Conservation (phyloP, 2,329 filamentous ascomycete species). For the Ciborinia camelliae region DNA sequence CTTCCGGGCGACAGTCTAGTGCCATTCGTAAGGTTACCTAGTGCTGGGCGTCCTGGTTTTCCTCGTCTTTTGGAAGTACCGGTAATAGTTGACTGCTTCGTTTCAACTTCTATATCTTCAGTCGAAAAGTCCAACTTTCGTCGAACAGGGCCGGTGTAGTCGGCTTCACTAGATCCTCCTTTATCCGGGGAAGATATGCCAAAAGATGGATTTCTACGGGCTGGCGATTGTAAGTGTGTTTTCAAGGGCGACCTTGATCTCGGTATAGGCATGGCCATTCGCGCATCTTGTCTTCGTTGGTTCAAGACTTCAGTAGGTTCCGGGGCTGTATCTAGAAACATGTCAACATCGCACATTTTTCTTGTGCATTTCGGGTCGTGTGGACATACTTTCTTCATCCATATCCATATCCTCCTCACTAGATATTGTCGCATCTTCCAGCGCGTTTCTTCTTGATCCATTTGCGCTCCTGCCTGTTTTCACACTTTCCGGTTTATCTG, state of each 20-base stretch:
- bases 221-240: conserved; percentile 37
- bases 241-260: conserved; percentile 39
- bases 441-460: conserved; percentile 29
- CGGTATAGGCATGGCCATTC: conserved; percentile 35
- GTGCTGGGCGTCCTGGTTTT: conserved; percentile 17
- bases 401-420: conserved; percentile 61
- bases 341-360: conserved; percentile 20
- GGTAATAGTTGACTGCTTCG: conserved; percentile 7
- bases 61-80: conserved; percentile 9
- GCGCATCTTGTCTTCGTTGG: conserved; percentile 36
- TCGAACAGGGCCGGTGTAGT: conserved; percentile 30
- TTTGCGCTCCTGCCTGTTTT: conserved; percentile 19
- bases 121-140: conserved; percentile 37
- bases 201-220: conserved; percentile 36
- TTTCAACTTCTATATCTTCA: conserved; percentile 24
- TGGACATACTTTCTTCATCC: conserved; percentile 51
- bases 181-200: conserved; percentile 36
- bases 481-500: conserved; percentile 50
- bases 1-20: conserved; percentile 23
- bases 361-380: neutral
- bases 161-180: conserved; percentile 30
- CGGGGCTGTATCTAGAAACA: conserved; percentile 46
- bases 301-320: conserved; percentile 46
- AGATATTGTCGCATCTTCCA: conserved; percentile 43
- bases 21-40: conserved; percentile 26